phyloP scores from a whole-genome alignment of 441 rosid species.

The Erodium texanum region DNA sequence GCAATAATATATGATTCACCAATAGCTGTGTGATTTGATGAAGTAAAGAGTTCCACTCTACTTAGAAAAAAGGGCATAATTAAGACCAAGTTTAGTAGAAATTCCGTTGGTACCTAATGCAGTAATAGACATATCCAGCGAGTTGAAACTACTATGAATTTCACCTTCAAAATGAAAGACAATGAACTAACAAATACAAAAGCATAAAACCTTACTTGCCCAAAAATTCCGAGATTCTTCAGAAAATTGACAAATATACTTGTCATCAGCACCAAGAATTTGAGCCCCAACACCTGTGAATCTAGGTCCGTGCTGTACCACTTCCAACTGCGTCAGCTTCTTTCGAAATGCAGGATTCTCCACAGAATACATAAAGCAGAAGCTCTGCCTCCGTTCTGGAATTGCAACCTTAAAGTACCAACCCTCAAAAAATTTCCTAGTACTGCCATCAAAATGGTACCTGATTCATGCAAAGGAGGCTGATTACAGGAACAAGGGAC shows the following conservation, averaged over 20 bases:
- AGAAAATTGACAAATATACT: conserved; percentile 64
- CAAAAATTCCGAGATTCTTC: conserved; percentile 70
- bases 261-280: conserved; percentile 80
- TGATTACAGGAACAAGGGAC: not conserved
- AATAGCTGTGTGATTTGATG: not conserved
- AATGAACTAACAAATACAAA: not conserved
- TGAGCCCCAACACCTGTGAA: conserved; percentile 88
- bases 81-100: no score
- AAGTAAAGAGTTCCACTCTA: not conserved
- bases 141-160: no score
- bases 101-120: not conserved
- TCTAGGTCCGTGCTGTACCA: conserved; percentile 53
- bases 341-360: conserved; percentile 71
- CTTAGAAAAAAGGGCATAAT: not conserved
- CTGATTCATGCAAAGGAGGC: conserved; percentile 24
- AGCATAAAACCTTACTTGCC: conserved; percentile 56
- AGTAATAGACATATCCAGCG: not conserved
- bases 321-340: conserved; percentile 43
- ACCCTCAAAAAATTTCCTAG: conserved; percentile 72
- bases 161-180: not conserved
- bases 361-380: conserved; percentile 88
- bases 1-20: not conserved
- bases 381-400: conserved; percentile 73
- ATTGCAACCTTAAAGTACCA: conserved; percentile 92
- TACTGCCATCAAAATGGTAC: conserved; percentile 85